phyloP scores from a whole-genome alignment of 140 eudicot species.

The Stevia rebaudiana region DNA sequence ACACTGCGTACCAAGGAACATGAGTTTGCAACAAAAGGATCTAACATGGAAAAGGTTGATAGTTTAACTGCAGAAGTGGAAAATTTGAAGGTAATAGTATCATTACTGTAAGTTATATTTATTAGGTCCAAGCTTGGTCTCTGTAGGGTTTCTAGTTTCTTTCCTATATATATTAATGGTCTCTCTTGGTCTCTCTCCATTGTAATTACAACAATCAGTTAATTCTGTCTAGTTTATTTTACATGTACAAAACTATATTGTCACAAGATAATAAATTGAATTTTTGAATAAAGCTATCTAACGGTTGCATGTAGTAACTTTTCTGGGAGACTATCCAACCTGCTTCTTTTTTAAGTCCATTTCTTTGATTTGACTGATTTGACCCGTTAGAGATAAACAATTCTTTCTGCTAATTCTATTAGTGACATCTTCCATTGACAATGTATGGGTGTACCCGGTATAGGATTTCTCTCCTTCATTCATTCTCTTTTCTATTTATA shows the following conservation, averaged over 20 bases:
- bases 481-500: background rate
- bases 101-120: too few relatives aligned
- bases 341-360: background rate
- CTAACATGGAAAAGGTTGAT: slow-evolving; percentile 54
- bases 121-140: too few relatives aligned
- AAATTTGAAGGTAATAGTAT: slow-evolving; percentile 28
- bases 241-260: too few relatives aligned
- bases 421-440: background rate
- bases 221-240: too few relatives aligned
- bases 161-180: too few relatives aligned
- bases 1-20: slow-evolving; percentile 58
- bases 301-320: background rate
- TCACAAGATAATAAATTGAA: too few relatives aligned
- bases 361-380: background rate
- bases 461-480: background rate
- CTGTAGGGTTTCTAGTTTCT: too few relatives aligned
- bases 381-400: background rate
- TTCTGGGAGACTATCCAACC: background rate
- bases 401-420: background rate
- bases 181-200: too few relatives aligned
- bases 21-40: slow-evolving; percentile 55
- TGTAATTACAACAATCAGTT: too few relatives aligned
- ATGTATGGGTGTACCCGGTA: background rate
- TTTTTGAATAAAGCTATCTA: background rate
- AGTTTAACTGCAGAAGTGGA: slow-evolving; percentile 57